Percentiles rank a stretch among this genome's conserved stretches.
Conservation (phyloP, 2,329 filamentous ascomycete genomes). For the Phialophora verrucosa region DNA sequence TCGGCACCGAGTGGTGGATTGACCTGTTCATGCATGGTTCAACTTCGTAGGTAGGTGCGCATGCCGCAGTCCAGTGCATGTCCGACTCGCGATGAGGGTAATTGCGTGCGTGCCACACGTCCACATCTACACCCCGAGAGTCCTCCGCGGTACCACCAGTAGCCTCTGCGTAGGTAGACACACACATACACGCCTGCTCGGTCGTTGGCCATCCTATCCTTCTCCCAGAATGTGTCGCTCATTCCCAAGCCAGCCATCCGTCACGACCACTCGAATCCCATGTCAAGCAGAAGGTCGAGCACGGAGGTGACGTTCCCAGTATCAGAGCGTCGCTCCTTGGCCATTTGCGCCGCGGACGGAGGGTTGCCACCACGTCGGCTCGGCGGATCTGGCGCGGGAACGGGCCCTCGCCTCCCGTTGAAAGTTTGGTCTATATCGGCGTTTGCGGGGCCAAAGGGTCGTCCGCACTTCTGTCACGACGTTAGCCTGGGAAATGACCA, state of each 20-base stretch:
- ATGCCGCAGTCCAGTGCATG: background rate
- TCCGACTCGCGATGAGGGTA: background rate
- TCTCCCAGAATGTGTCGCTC: background rate
- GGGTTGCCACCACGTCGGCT: background rate
- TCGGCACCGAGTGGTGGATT: conserved; percentile 65
- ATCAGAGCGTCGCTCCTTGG: background rate
- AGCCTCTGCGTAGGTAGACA: background rate
- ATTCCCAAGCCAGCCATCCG: background rate
- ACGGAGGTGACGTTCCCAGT: background rate
- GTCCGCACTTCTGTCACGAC: background rate
- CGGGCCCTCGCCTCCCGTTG: background rate
- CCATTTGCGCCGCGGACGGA: background rate
- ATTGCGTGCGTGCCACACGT: background rate
- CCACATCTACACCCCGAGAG: background rate
- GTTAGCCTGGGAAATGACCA: background rate
- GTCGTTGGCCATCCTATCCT: background rate
- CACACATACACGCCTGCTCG: background rate
- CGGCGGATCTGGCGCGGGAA: background rate
- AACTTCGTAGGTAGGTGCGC: background rate
- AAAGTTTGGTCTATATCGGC: background rate
- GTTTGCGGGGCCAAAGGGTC: background rate
- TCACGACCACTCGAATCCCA: background rate
- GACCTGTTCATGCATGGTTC: conserved; percentile 78
- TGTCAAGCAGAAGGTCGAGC: background rate
- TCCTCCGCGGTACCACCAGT: background rate